Base-by-base conservation (phyloP, 257 asterid species). In the Dorcoceras hygrometricum region DNA sequence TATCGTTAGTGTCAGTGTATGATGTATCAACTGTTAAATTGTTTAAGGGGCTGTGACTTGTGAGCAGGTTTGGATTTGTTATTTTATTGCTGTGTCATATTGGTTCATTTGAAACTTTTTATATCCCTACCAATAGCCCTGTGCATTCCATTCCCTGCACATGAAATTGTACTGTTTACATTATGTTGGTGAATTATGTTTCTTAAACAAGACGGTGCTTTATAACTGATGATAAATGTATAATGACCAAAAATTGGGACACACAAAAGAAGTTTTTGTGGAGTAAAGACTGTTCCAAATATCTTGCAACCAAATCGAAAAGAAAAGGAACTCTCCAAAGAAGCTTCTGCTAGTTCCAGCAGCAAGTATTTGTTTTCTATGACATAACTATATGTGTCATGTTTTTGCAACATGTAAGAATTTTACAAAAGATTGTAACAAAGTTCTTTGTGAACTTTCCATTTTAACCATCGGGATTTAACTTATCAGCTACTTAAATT, bases 231-330 rank as follows among this genome's bases (percentile, higher is more conserved):
- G 23, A 36, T 16, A 4, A n/a, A n/a, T 39, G 18, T 58, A 58
- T 59, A 60, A 36, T 65, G 62, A 23, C 36, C 4, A 65, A 57
- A 60, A 34, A 56, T 66, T 57, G 5, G 59, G 39, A 32, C 12
- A 32, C 18, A 23, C 32, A 36, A 36, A n/a, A 9, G 43, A 10
- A 71, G 66, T 43, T 14, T 48, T 36, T 18, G 16, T 36, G 55
- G 10, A 16, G 62, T 19, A 58, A 27, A 23, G 46, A 14, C 16
- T 63, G 3, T 63, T 56, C 65, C n/a, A 36, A 22, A 20, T 26
- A 22, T 48, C 19, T 63, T 39, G 22, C 34, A 11, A 22, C 59
- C 8, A 22, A 4, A n/a, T 10, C 5, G 28, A 46, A 53, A 57
- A 46, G 2, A 59, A 48, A 46, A 2, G 46, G 4, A 36, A 36